Base-by-base conservation (phyloP, 1,284 basidiomycete species). In the Ceratobasidium sp. region DNA sequence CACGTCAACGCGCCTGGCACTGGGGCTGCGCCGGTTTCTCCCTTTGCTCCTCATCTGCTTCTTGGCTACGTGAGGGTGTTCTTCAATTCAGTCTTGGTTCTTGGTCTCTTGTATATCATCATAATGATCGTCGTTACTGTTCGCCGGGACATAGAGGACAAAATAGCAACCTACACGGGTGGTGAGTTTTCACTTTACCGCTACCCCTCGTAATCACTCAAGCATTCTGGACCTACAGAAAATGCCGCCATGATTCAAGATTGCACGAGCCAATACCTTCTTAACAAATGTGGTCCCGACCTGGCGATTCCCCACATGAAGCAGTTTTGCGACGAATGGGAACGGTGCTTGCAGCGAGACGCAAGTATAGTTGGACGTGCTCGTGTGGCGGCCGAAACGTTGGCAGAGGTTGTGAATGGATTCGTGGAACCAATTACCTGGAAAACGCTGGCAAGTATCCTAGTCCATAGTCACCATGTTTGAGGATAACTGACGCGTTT, bases 391-490 rank as follows among this genome's bases (percentile, higher is more conserved):
- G 96, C 97, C 69, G 95, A 98, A 84, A 91, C 97, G 62, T 92
- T 98, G 81, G 97, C 95, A 62, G 96, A 98, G 79, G 93, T 98
- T 48, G 90, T 98, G 79, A 98, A 98, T 81, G 90, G 94, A 8
- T 99, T 99, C 81, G 93, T 98, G 37, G 97, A 98, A 81, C 92
- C 93, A 54, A 96, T 98, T 81, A 96, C 92, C 82, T 98, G 95
- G 94, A 98, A 97, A 84, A 96, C 95, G 19, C 86, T 98, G 84
- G 94, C 93, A 77, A 82, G 90, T 83, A 27, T 62, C 39, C 24
- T 61, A 27, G 49, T 13, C 43, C 13, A 41, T 53, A 66, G 31
- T 16, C 39, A 19, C 22, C 51, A 58, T 34, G 51, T 48, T 41
- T 41, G 7, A 41, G 13, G 13, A 13, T 49, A 31, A 53, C 22